Percentiles rank a stretch among this genome's conserved stretches.
Evolutionary conservation across 2,329 filamentous ascomycete genomes (phyloP).

Genomic region (Didymella pomorum): DNA sequence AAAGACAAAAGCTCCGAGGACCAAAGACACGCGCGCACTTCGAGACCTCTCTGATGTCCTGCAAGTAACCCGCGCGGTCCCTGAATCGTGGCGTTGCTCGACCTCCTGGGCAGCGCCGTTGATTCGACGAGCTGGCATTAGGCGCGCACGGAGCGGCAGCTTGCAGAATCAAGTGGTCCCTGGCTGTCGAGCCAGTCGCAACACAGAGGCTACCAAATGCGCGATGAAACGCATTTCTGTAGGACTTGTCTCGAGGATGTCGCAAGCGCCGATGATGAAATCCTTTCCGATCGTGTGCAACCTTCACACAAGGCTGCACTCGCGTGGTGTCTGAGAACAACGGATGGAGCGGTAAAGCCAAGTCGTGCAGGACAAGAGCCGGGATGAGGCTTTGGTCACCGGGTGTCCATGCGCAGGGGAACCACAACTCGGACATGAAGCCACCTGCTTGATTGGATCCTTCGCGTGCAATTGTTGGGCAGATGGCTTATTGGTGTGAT

Average conservation of each 20-base stretch:
- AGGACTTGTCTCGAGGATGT: conserved; percentile 36
- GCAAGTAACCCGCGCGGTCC: conserved; percentile 44
- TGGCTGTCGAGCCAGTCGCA: conserved; percentile 37
- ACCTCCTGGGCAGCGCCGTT: conserved; percentile 30
- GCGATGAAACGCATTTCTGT: conserved; percentile 40
- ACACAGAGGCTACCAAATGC: conserved; percentile 28
- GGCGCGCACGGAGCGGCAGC: conserved; percentile 43
- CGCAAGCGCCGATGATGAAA: conserved; percentile 34
- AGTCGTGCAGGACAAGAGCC: conserved; percentile 21
- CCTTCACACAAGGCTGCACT: conserved; percentile 9
- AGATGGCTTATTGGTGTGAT: conserved; percentile 13
- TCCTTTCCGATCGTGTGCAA: conserved; percentile 6
- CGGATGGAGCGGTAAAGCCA: conserved; percentile 16
- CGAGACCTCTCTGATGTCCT: conserved; percentile 22
- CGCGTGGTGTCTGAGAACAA: conserved; percentile 3
- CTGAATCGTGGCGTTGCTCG: conserved; percentile 43
- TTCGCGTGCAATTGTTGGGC: conserved; percentile 13
- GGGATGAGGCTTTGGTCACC: conserved; percentile 33
- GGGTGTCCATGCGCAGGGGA: conserved; percentile 36
- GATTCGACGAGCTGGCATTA: conserved; percentile 41
- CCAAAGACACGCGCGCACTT: conserved; percentile 32
- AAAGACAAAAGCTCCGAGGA: conserved; percentile 23
- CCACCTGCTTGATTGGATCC: conserved; percentile 20
- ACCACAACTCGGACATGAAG: conserved; percentile 27
- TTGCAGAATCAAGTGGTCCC: conserved; percentile 32